phyloP scores from a whole-genome alignment of 805 yeast species.

The Spencermartinsiella europaea region DNA sequence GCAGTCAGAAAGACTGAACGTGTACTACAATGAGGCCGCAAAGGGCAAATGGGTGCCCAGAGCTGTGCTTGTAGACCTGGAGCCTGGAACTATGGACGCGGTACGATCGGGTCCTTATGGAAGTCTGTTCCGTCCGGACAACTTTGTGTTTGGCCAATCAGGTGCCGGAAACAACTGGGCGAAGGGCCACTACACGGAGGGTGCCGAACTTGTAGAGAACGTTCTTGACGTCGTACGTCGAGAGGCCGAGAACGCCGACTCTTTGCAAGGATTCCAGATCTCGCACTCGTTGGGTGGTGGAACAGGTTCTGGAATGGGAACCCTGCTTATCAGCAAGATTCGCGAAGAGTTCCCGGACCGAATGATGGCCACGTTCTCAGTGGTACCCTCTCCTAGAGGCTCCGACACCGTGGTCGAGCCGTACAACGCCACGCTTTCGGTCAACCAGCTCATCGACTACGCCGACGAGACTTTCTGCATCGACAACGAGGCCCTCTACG shows the following conservation, averaged over 20 bases:
- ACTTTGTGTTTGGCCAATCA: slow-evolving; percentile 81
- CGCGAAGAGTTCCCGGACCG: slow-evolving; percentile 93
- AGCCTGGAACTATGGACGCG: slow-evolving; percentile 89
- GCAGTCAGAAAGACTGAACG: slow-evolving; percentile 55
- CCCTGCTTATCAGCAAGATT: slow-evolving; percentile 74
- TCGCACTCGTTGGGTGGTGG: slow-evolving; percentile 84
- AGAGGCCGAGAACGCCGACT: slow-evolving; percentile 90
- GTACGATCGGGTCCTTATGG: slow-evolving; percentile 80
- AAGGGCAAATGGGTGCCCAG: slow-evolving; percentile 90
- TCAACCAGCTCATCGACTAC: slow-evolving; percentile 86
- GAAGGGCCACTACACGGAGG: slow-evolving; percentile 94
- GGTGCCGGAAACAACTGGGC: slow-evolving; percentile 98
- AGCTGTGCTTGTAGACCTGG: slow-evolving; percentile 86
- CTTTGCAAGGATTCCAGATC: slow-evolving; percentile 92
- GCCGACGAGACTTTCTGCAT: slow-evolving; percentile 93
- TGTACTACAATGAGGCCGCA: slow-evolving; percentile 81
- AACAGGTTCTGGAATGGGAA: slow-evolving; percentile 97
- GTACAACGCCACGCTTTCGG: slow-evolving; percentile 84
- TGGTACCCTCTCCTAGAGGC: slow-evolving; percentile 85
- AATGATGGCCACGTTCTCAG: slow-evolving; percentile 94
- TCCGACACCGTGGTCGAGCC: slow-evolving; percentile 95
- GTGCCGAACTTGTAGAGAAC: slow-evolving; percentile 87
- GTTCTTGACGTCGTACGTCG: slow-evolving; percentile 87
- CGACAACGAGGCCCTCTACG: slow-evolving; percentile 89
- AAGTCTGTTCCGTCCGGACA: slow-evolving; percentile 86